Base-by-base conservation (phyloP, 306 rosid species). In the Vigna hirtella region DNA sequence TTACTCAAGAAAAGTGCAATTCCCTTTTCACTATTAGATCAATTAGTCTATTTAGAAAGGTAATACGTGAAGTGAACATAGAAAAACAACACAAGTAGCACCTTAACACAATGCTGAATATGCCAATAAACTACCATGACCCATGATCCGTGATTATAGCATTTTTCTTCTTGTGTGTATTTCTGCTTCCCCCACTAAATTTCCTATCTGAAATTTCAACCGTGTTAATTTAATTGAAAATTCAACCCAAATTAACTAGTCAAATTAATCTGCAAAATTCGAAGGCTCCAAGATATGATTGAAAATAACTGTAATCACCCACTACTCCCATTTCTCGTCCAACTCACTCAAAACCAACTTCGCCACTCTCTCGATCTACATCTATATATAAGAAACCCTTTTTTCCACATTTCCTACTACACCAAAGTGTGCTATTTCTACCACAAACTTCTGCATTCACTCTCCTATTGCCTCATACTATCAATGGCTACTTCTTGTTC, bases 401-500 rank as follows among this genome's bases (percentile, higher is more conserved):
- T 22, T 24, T 13, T 30, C 65, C 38, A 51, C 26, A 24, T 0
- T 42, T 15, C 22, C 4, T 6, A 24, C 77, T n/a, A 43, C 34
- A 63, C 58, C 72, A 66, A 2, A 43, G 18, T 7, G 36, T 12
- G 36, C 59, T 48, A 32, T 7, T 76, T 64, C 51, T 30, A 13
- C 24, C 43, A 51, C 8, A 34, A 36, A 61, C 53, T 34, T 71
- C 36, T 12, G 7, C 28, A 38, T 48, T 57, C 24, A 45, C 73
- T 56, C 67, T 64, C 20, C 8, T 13, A 9, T 69, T 24, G 34
- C 36, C 6, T 40, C 1, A 9, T 9, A 9, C 47, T 42, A 0
- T 9, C 30, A 74, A 87, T 84, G 85, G 83, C 83, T 69, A 56
- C 66, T 47, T 74, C 18, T 52, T 69, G 5, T 58, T 73, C 72